Evolutionary conservation across 1,284 basidiomycete genomes (phyloP), one percentile per base, ranked within the genome.

Genomic region (Meira nashicola): DNA sequence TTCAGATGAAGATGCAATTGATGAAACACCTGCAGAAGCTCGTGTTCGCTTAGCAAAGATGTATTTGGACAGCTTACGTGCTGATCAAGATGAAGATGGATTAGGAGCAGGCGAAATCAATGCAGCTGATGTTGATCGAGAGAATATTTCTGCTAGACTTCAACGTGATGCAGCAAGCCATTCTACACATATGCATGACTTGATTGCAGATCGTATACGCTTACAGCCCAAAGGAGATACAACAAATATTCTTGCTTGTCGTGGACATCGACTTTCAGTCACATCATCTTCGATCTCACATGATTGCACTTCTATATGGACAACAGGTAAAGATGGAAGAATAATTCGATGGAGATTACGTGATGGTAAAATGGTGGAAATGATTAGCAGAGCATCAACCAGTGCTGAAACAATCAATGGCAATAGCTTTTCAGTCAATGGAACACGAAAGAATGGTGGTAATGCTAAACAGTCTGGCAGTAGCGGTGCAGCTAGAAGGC

Each of bases 1-100:
- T 25, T 64, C 62, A 40, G 73, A 74, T 17, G 74, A 68, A 44
- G 67, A 65, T 2, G 66, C 67, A 19, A 62, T 61, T 1, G 64
- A 60, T 38, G 80, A 98, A 82, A 97, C 93, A 1, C 91, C 92
- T 0, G 92, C 92, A 0, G 87, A 94, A 82, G 97, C 98, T 79
- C 82, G 94, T 59, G 82, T 98, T 11, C 82, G 95, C 59, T 81
- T 98, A 25, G 93, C 94, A 2, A 88, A 91, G 77, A 80, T 93
- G 65, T 97, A 98, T 79, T 81, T 99, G 48, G 86, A 92, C 60
- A 87, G 84, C 59, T 23, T 48, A 21, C 46, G 46, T 2, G 25
- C 17, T 48, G 6, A 48, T 48, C 17, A 86, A 97, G 15, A 61
- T 55, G 40, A 25, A n/a, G 9, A 49, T 51, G 9, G 50, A 58